Evolutionary conservation across 108 stramenopile genomes (phyloP).

Genomic region (Schizochytrium sp.): DNA sequence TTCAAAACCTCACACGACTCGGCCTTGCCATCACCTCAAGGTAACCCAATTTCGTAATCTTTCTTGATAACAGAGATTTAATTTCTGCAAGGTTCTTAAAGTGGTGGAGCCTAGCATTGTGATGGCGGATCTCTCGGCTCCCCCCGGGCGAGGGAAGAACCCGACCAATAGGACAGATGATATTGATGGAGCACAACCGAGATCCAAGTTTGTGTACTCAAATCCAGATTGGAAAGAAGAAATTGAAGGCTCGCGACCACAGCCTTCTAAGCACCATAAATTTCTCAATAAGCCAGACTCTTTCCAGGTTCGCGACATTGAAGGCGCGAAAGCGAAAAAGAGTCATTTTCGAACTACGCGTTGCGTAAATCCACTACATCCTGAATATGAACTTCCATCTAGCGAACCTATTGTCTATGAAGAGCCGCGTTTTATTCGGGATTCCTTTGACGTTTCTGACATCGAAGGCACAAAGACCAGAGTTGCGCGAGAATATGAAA

Average conservation of each 20-base stretch:
- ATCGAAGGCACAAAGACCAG: constrained; percentile 49
- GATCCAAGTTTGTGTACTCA: constrained; percentile 11
- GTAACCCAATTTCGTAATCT: no score
- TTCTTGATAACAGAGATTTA: no score
- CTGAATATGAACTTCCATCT: constrained; percentile 11
- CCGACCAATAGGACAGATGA: constrained; percentile 32
- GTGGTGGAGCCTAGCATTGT: no score
- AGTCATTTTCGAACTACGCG: constrained; percentile 36
- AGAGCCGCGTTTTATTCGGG: constrained; percentile 17
- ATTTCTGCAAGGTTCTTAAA: no score
- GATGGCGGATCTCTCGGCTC: not conserved
- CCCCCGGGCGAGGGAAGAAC: constrained; percentile 18
- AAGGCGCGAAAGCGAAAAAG: constrained; percentile 38
- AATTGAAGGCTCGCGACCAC: constrained; percentile 47
- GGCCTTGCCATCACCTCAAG: no score
- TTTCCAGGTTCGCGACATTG: constrained; percentile 51
- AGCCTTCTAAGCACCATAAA: not conserved
- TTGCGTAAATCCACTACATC: constrained; percentile 25
- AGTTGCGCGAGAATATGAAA: not conserved
- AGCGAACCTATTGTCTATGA: constrained; percentile 24
- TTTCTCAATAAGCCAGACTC: not conserved
- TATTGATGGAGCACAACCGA: constrained; percentile 48
- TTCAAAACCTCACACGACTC: no score
- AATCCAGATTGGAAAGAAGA: constrained; percentile 32
- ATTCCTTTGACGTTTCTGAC: constrained; percentile 41